These are phyloP conservation scores for Marasmius oreades DNA, from an alignment of 1,284 basidiomycete genomes.

Conservation along the genomic window DNA sequence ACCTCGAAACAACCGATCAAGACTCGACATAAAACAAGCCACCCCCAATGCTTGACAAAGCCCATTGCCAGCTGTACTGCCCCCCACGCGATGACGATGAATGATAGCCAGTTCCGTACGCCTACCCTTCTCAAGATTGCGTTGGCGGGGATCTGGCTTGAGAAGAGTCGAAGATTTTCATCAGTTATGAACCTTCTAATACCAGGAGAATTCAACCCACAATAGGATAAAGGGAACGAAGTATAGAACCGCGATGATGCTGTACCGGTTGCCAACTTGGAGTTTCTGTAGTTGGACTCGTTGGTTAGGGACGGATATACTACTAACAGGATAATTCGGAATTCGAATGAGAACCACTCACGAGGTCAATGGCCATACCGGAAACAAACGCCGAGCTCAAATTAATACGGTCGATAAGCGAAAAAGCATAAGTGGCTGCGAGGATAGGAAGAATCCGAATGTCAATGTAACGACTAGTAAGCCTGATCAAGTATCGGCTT, in stretches of 20 bases:
- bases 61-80: slow-evolving; percentile 26
- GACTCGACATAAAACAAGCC: slow-evolving; percentile 20
- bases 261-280: slow-evolving; percentile 28
- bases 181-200: background rate
- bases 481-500: background rate
- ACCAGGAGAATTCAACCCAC: slow-evolving; percentile 16
- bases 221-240: slow-evolving; percentile 37
- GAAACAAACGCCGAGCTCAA: slow-evolving; percentile 40
- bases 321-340: too few species aligned
- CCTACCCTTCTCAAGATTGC: slow-evolving; percentile 34
- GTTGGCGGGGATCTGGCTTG: slow-evolving; percentile 38
- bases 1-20: slow-evolving; percentile 26
- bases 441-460: slow-evolving; percentile 39
- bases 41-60: slow-evolving; percentile 21
- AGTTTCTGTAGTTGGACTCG: background rate
- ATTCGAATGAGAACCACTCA: too few species aligned
- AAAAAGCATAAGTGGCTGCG: slow-evolving; percentile 36
- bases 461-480: slow-evolving; percentile 35
- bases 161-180: background rate
- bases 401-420: slow-evolving; percentile 41
- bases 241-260: slow-evolving; percentile 33
- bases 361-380: slow-evolving; percentile 39
- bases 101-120: slow-evolving; percentile 37
- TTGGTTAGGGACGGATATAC: too few species aligned
- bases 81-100: slow-evolving; percentile 35